Evolutionary conservation across 2,329 filamentous ascomycete genomes (phyloP).

Genomic region (Ophiostoma piceae): DNA sequence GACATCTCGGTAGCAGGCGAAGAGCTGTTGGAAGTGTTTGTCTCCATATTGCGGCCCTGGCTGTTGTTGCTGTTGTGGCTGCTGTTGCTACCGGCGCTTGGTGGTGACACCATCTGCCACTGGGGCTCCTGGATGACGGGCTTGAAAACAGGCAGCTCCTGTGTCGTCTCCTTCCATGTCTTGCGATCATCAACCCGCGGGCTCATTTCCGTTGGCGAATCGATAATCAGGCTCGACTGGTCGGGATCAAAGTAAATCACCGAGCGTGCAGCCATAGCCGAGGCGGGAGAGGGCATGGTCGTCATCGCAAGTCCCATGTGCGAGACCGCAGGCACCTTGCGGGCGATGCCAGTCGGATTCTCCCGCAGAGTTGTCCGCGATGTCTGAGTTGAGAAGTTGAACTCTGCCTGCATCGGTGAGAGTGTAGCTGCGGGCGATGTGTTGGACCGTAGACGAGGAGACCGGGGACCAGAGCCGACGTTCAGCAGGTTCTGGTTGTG

Average conservation of each 20-base stretch:
- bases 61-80: constrained; percentile 22
- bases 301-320: constrained; percentile 1
- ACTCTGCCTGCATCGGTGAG: constrained; percentile 34
- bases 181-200: constrained; percentile 23
- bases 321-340: background rate
- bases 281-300: background rate
- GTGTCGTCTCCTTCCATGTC: background rate
- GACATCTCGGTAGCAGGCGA: constrained; percentile 34
- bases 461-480: constrained; percentile 24
- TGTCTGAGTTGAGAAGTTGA: constrained; percentile 3
- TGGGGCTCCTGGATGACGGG: constrained; percentile 40
- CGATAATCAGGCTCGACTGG: constrained; percentile 38
- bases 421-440: constrained; percentile 39
- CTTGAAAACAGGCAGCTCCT: constrained; percentile 32
- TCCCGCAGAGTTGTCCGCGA: constrained; percentile 25
- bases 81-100: constrained; percentile 31
- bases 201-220: constrained; percentile 38
- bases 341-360: constrained; percentile 26
- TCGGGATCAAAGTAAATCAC: constrained; percentile 34
- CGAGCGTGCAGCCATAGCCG: constrained; percentile 10
- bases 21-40: background rate
- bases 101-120: constrained; percentile 46
- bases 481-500: constrained; percentile 26
- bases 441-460: constrained; percentile 47
- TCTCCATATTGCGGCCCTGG: background rate